Evolutionary conservation across 139 green algal genomes (phyloP).

Genomic region (Chlamydomonas schloesseri): DNA sequence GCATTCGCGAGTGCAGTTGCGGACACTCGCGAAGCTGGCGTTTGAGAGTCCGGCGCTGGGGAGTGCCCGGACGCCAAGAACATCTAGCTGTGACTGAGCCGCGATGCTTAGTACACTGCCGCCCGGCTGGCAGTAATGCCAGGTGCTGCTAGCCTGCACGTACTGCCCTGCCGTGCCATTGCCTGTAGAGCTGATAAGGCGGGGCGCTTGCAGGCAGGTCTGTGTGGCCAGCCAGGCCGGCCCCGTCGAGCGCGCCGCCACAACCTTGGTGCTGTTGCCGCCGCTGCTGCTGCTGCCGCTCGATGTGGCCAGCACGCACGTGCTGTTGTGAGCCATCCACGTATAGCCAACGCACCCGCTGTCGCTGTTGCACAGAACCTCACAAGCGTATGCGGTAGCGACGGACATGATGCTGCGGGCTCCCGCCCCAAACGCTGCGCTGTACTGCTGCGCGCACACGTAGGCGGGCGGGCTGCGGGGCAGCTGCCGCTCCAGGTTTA

Average conservation of each 20-base stretch:
- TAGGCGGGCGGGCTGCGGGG: not conserved
- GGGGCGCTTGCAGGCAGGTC: not conserved
- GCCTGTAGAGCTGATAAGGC: not conserved
- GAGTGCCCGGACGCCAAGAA: too few relatives aligned
- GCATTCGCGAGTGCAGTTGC: not conserved
- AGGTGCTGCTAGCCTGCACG: not conserved
- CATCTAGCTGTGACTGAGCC: too few relatives aligned
- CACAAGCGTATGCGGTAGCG: not conserved
- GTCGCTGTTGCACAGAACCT: not conserved
- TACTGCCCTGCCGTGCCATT: not conserved
- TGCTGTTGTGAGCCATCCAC: constrained; percentile 2
- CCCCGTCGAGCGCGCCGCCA: not conserved
- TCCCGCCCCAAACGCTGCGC: not conserved
- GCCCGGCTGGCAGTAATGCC: not conserved
- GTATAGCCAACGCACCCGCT: not conserved
- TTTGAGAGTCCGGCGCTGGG: too few relatives aligned
- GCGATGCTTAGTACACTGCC: too few relatives aligned
- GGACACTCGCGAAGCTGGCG: not conserved
- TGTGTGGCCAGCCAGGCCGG: not conserved
- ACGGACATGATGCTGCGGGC: not conserved
- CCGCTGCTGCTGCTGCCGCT: not conserved
- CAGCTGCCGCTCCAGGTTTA: not conserved
- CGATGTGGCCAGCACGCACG: not conserved
- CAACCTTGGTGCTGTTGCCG: not conserved
- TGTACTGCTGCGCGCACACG: not conserved